Percentiles rank a stretch among this genome's conserved stretches.
These are phyloP conservation scores for Cytospora paraplurivora DNA, from an alignment of 2,329 filamentous ascomycete species.

Conservation along the genomic window DNA sequence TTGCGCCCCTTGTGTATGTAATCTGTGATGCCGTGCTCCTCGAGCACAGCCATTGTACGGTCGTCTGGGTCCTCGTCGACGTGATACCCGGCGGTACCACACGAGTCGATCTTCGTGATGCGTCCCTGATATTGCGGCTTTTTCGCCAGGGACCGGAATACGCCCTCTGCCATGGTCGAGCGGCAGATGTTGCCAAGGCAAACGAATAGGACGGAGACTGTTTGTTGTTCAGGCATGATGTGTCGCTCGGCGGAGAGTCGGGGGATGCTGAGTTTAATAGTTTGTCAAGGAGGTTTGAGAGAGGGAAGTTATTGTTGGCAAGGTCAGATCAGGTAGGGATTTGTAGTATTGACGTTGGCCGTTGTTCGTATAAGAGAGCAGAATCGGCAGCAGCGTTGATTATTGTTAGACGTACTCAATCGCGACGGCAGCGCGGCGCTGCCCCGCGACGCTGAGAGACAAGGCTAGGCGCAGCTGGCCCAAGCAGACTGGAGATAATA, in stretches of 20 bases:
- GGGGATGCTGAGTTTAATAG: background rate
- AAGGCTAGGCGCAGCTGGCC: no score
- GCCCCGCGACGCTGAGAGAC: no score
- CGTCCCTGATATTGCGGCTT: conserved; percentile 60
- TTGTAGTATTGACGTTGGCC: no score
- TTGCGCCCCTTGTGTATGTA: conserved; percentile 79
- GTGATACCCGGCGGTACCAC: conserved; percentile 89
- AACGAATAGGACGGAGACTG: conserved; percentile 82
- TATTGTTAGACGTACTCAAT: no score
- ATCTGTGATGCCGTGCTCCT: conserved; percentile 70
- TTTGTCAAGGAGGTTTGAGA: no score
- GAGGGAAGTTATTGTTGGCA: no score
- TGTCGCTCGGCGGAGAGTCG: background rate
- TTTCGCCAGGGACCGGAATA: conserved; percentile 74
- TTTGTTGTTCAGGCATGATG: conserved; percentile 23
- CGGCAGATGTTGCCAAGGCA: conserved; percentile 96
- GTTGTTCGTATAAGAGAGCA: no score
- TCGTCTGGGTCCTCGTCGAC: conserved; percentile 74
- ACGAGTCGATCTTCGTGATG: conserved; percentile 77
- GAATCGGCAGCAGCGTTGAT: no score
- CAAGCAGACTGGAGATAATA: no score
- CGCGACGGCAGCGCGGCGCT: no score
- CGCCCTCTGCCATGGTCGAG: conserved; percentile 94
- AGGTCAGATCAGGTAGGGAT: no score
- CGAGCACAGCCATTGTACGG: conserved; percentile 79